phyloP scores from a whole-genome alignment of 2,329 filamentous ascomycete genomes.

The Nemania sp. region DNA sequence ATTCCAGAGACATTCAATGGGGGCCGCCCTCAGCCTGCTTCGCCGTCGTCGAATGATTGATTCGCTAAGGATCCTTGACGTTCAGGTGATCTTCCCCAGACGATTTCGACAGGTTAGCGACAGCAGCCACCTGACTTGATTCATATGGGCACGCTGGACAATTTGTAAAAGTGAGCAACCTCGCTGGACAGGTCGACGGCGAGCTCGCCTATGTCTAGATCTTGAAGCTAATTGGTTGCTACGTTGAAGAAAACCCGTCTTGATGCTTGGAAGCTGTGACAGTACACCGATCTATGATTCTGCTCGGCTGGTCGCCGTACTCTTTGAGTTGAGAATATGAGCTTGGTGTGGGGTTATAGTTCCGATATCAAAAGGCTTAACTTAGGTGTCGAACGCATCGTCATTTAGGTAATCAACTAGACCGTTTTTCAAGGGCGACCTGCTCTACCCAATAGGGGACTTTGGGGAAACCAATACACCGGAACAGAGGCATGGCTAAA shows the following conservation, averaged over 20 bases:
- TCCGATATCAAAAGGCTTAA: not conserved
- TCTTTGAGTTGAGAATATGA: not conserved
- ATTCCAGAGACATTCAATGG: conserved; percentile 22
- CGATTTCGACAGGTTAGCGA: conserved; percentile 1
- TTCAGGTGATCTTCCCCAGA: conserved; percentile 17
- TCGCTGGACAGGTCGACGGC: conserved; percentile 3
- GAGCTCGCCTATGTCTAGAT: conserved; percentile 1
- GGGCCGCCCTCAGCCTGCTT: conserved; percentile 28
- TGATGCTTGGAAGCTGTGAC: not conserved
- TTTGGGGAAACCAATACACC: conserved; percentile 20
- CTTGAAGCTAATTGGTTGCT: not conserved
- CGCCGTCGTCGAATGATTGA: conserved; percentile 19
- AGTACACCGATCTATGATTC: not conserved
- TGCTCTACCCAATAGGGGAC: conserved; percentile 18
- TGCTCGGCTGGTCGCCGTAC: not conserved
- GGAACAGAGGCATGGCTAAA: conserved; percentile 5
- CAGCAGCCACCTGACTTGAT: conserved; percentile 27
- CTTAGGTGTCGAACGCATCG: conserved; percentile 33
- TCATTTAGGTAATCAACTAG: conserved; percentile 26
- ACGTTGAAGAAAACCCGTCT: not conserved
- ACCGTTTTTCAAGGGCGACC: conserved; percentile 15
- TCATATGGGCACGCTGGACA: conserved; percentile 12
- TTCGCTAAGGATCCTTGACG: conserved; percentile 10
- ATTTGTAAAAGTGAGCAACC: conserved; percentile 9
- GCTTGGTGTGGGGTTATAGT: conserved; percentile 18